Evolutionary conservation across 495 filamentous ascomycete genomes (phyloP).

Genomic region (Geopyxis carbonaria): DNA sequence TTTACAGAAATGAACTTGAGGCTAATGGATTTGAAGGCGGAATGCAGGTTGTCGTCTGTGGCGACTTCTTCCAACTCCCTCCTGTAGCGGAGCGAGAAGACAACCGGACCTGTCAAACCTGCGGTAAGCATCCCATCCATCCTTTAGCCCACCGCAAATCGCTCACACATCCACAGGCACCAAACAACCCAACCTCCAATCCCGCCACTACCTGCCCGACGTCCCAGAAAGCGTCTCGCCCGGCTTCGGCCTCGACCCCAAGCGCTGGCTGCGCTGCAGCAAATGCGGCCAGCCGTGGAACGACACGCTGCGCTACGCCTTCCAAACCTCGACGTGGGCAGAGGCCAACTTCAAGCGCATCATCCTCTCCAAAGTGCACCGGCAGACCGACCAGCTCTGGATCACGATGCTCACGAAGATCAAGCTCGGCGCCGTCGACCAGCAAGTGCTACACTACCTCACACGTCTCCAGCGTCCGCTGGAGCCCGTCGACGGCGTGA

Average conservation of each 20-base stretch:
- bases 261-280: too few relatives aligned
- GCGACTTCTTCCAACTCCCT: conserved; percentile 25
- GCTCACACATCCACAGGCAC: too few relatives aligned
- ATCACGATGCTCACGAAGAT: conserved; percentile 12
- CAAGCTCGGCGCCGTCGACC: conserved; percentile 10
- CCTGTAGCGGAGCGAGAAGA: too few relatives aligned
- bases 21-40: too few relatives aligned
- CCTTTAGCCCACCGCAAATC: too few relatives aligned
- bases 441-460: conserved; percentile 8
- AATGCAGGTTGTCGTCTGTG: conserved; percentile 22
- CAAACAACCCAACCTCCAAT: too few relatives aligned
- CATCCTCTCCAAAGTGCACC: conserved; percentile 11
- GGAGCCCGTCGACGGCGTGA: conserved; percentile 7
- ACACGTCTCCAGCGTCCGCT: conserved; percentile 10
- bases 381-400: conserved; percentile 18
- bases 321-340: conserved; percentile 21
- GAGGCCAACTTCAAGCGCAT: conserved; percentile 11
- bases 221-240: too few relatives aligned
- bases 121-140: too few relatives aligned
- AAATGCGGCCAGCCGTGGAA: conserved; percentile 21
- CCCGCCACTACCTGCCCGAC: too few relatives aligned
- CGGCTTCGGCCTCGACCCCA: too few relatives aligned
- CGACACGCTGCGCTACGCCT: conserved; percentile 19
- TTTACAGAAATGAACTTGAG: conserved; percentile 1
- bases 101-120: conserved; percentile 17